Base-by-base conservation (phyloP, 1,139 yeast genomes). In the Debaryomyces robertsiae region DNA sequence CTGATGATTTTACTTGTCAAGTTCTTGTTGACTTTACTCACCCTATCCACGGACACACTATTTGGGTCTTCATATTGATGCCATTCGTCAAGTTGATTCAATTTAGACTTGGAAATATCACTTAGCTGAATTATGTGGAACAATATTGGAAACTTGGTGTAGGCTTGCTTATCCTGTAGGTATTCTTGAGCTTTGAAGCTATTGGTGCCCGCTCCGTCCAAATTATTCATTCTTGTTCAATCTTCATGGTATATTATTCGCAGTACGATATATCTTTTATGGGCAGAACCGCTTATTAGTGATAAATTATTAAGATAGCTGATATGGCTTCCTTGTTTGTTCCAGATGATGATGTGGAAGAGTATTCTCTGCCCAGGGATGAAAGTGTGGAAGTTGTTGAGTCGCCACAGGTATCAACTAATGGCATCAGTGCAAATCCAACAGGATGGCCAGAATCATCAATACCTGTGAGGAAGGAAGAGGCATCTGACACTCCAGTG, bases 1-100 rank as follows among this genome's bases (percentile, higher is more conserved):
- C 67, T 55, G 13, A 72, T 62, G 6, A 69, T 46, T 30, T 48
- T 46, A 41, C 48, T 40, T 39, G 46, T 40, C 40, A 47, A 41
- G 23, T 41, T 46, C 16, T 35, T 42, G 13, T 45, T 46, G 3
- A 54, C 42, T 38, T 52, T 55, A 40, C 51, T 56, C 30, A 72
- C 44, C 25, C 74, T 50, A 49, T 73, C 78, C 3, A 65, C 75
- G 1, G 70, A 61, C 3, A 64, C 71, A 22, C 56, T 62, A 42
- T 65, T 65, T n/a, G 77, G 77, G 46, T 70, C 66, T 34, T 60
- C 63, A 39, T 52, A 52, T 40, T 61, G 64, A 40, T 52, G 58
- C 77, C 77, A 72, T 30, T 67, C 66, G 41, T 72, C 76, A 9
- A 71, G 43, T 35, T 67, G 70, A 36, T 59, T 54, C 23, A 67